Evolutionary conservation across 2,329 filamentous ascomycete species (phyloP).

Genomic region (Calonectria henricotiae): DNA sequence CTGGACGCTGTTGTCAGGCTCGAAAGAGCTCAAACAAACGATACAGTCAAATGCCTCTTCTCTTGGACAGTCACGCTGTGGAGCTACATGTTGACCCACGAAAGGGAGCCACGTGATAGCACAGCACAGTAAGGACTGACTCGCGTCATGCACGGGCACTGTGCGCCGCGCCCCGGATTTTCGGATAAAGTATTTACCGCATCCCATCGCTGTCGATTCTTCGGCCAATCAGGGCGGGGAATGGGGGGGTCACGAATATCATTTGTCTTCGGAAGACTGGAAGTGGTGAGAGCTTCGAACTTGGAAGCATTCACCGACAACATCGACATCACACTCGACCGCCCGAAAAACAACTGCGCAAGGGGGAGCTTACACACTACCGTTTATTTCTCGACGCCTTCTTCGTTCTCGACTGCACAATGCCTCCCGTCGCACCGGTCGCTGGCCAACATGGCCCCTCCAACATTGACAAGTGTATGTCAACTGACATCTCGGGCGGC

Average conservation of each 20-base stretch:
- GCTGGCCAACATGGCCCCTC: conserved; percentile 67
- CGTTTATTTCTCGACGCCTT: background rate
- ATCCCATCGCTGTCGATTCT: conserved; percentile 4
- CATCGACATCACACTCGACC: background rate
- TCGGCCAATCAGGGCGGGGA: conserved; percentile 51
- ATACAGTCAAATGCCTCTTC: conserved; percentile 50
- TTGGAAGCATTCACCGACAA: conserved; percentile 24
- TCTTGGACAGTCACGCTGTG: conserved; percentile 47
- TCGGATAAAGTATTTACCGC: conserved; percentile 54
- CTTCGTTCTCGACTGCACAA: conserved; percentile 44
- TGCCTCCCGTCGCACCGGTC: conserved; percentile 63
- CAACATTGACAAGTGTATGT: conserved; percentile 70
- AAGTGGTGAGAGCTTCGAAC: conserved; percentile 37
- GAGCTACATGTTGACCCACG: conserved; percentile 53
- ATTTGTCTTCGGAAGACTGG: conserved; percentile 28
- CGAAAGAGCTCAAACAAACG: conserved; percentile 38
- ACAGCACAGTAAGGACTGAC: conserved; percentile 49
- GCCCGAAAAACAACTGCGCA: conserved; percentile 12
- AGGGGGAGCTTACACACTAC: background rate
- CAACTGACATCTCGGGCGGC: conserved; percentile 27
- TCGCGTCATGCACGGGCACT: conserved; percentile 46
- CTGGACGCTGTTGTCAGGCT: conserved; percentile 26
- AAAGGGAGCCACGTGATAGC: conserved; percentile 58
- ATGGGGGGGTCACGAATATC: conserved; percentile 16
- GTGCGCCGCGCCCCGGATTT: conserved; percentile 47